These are phyloP conservation scores for Candida tunisiensis DNA, from an alignment of 1,139 yeast genomes.

Conservation along the genomic window DNA sequence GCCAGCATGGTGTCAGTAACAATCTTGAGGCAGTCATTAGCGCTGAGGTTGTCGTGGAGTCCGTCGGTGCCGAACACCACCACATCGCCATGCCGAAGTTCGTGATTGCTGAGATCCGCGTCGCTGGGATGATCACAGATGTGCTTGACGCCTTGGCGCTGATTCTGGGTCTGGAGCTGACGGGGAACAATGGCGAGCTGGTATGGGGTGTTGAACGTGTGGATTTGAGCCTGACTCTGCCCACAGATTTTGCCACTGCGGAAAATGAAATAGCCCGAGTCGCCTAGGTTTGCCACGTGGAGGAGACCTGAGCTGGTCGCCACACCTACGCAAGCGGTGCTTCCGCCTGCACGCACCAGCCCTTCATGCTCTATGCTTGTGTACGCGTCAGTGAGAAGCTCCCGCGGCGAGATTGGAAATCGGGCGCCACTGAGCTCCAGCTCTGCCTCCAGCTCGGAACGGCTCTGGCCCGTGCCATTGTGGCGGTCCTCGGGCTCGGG, in stretches of 20 bases:
- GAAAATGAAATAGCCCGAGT: conserved; percentile 86
- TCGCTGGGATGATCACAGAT: conserved; percentile 35
- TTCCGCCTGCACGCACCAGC: conserved; percentile 78
- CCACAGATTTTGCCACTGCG: conserved; percentile 43
- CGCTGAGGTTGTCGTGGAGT: conserved; percentile 68
- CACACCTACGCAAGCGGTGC: conserved; percentile 81
- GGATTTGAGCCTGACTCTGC: conserved; percentile 67
- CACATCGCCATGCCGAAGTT: conserved; percentile 42
- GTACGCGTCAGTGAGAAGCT: conserved; percentile 40
- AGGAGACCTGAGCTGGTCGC: conserved; percentile 38
- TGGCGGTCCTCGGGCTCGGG: no score
- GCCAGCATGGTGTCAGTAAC: conserved; percentile 16
- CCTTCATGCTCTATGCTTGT: conserved; percentile 33
- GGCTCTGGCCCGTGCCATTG: conserved; percentile 2
- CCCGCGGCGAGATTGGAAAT: conserved; percentile 24
- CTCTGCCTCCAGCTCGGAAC: conserved; percentile 2
- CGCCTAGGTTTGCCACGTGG: conserved; percentile 72
- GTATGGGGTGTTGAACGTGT: conserved; percentile 81
- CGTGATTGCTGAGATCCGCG: conserved; percentile 23
- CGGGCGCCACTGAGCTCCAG: conserved; percentile 3
- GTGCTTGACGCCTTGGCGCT: conserved; percentile 39
- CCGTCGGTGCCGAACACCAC: conserved; percentile 89
- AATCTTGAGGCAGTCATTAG: conserved; percentile 48
- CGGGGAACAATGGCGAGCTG: conserved; percentile 79
- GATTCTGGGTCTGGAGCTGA: conserved; percentile 33